phyloP scores from a whole-genome alignment of 257 asterid species.

The Solanum habrochaites region DNA sequence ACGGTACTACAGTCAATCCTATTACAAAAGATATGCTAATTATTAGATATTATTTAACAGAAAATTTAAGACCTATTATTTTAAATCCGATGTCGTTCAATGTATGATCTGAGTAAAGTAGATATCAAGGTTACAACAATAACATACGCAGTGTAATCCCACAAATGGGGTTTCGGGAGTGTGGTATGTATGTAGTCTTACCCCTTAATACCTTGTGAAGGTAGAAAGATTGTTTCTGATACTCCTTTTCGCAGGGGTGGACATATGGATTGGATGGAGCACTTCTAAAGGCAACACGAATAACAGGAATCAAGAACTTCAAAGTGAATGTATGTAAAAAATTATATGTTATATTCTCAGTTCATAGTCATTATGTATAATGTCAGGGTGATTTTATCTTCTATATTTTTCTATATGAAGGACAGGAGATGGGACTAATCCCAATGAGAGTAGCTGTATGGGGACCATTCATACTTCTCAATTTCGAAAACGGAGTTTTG shows the following conservation, averaged over 20 bases:
- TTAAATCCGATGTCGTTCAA: not conserved
- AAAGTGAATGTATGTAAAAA: slow-evolving; percentile 39
- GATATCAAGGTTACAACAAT: not conserved
- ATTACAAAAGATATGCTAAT: not conserved
- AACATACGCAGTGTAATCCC: not conserved
- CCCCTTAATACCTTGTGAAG: not conserved
- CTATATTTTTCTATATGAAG: slow-evolving; percentile 10
- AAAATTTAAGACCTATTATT: not conserved
- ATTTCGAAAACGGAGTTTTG: slow-evolving; percentile 21
- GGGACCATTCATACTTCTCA: slow-evolving; percentile 82
- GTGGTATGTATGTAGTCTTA: not conserved
- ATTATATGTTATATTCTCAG: not conserved
- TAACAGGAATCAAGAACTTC: slow-evolving; percentile 73
- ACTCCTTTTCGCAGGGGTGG: slow-evolving; percentile 51
- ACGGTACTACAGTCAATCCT: not conserved
- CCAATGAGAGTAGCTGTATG: slow-evolving; percentile 53
- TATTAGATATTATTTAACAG: not conserved
- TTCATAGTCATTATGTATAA: not conserved
- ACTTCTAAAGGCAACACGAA: slow-evolving; percentile 60
- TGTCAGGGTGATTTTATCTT: not conserved
- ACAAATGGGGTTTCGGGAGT: not conserved
- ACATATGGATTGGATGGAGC: slow-evolving; percentile 78
- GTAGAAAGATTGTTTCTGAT: not conserved
- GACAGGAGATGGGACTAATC: slow-evolving; percentile 76
- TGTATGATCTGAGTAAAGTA: not conserved